Evolutionary conservation across 2,329 filamentous ascomycete genomes (phyloP).

Genomic region (Calonectria pteridis): DNA sequence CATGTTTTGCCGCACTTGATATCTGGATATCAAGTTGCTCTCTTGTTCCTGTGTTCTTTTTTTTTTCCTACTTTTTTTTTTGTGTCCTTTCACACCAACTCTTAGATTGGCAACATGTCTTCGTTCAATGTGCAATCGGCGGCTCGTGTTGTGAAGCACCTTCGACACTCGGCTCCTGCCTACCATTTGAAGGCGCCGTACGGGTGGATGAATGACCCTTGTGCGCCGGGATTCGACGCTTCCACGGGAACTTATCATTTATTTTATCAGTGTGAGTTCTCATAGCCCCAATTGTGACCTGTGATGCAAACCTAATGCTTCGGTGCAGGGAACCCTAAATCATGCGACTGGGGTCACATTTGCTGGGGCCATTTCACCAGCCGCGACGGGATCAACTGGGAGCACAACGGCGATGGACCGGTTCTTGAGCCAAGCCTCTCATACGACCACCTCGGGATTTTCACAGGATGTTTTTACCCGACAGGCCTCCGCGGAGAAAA

Average conservation of each 20-base stretch:
- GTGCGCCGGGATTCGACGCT: constrained; percentile 38
- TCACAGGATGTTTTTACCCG: constrained; percentile 63
- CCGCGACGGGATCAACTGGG: constrained; percentile 55
- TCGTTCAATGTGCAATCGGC: not conserved
- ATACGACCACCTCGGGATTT: constrained; percentile 65
- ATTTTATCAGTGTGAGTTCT: constrained; percentile 40
- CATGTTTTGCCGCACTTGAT: not conserved
- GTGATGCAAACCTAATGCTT: not conserved
- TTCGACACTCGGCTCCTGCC: constrained; percentile 21
- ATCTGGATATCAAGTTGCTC: not conserved
- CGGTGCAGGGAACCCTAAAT: constrained; percentile 51
- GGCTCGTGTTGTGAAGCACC: not conserved
- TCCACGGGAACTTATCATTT: constrained; percentile 40
- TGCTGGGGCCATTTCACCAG: constrained; percentile 66
- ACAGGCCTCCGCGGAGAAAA: constrained; percentile 59
- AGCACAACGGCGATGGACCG: constrained; percentile 51
- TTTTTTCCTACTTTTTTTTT: too few relatives aligned
- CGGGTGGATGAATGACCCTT: constrained; percentile 43
- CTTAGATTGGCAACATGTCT: not conserved
- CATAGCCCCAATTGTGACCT: not conserved
- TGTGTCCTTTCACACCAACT: not conserved
- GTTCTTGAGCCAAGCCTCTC: constrained; percentile 51
- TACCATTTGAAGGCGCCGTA: constrained; percentile 40
- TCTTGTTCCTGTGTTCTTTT: not conserved
- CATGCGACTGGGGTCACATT: constrained; percentile 54